Evolutionary conservation across 1,139 yeast genomes (phyloP).

Genomic region (Candida smagusa): DNA sequence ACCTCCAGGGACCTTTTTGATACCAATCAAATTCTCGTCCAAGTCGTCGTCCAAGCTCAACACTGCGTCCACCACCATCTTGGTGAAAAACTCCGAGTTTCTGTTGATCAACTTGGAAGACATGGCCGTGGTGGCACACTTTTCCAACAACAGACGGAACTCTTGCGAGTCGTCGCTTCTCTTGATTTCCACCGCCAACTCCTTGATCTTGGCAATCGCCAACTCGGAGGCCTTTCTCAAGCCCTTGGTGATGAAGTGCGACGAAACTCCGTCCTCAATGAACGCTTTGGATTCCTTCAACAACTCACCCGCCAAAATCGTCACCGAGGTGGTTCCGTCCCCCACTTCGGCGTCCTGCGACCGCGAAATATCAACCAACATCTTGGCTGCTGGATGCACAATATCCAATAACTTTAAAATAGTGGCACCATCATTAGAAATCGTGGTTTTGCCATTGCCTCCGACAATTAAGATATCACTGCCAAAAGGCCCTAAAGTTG

Average conservation of each 20-base stretch:
- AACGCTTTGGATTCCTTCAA: conserved; percentile 85
- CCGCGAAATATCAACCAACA: conserved; percentile 90
- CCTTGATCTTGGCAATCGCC: conserved; percentile 71
- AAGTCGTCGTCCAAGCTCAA: conserved; percentile 78
- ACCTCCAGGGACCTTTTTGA: conserved; percentile 95
- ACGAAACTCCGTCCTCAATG: conserved; percentile 93
- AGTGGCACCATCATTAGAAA: conserved; percentile 98
- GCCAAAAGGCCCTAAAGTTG: conserved; percentile 96
- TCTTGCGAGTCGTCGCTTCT: conserved; percentile 41
- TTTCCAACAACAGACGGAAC: conserved; percentile 74
- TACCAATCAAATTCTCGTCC: conserved; percentile 88
- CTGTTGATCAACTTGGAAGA: conserved; percentile 87
- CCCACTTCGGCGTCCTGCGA: conserved; percentile 99
- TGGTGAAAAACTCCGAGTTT: conserved; percentile 84
- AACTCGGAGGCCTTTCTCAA: conserved; percentile 77
- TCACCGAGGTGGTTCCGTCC: conserved; percentile 97
- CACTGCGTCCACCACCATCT: conserved; percentile 96
- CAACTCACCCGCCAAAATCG: conserved; percentile 90
- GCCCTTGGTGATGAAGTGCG: conserved; percentile 86
- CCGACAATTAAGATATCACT: conserved; percentile 89
- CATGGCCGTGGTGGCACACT: conserved; percentile 98
- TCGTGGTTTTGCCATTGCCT: conserved; percentile 81
- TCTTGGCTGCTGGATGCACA: conserved; percentile 97
- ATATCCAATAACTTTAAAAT: conserved; percentile 87
- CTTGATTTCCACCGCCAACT: conserved; percentile 70